Percentiles rank a stretch among this genome's conserved stretches.
These are phyloP conservation scores for Aspergillus cavernicola DNA, from an alignment of 495 filamentous ascomycete species.

Conservation along the genomic window DNA sequence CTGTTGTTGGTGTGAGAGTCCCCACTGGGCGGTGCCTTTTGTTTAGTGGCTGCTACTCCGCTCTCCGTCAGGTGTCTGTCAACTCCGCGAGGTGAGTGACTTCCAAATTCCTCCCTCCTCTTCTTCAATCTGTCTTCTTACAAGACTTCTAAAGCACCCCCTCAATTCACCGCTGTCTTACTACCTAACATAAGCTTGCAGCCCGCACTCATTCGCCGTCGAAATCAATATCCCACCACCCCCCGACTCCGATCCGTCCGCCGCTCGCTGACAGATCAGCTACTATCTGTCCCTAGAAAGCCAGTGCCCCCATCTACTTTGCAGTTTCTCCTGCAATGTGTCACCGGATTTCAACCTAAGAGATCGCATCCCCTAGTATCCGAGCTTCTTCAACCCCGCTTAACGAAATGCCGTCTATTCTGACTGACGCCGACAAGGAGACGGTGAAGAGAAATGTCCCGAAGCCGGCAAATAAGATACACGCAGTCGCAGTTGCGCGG, in stretches of 20 bases:
- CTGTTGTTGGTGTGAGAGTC: background rate
- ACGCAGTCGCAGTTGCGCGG: constrained; percentile 85
- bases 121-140: background rate
- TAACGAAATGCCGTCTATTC: constrained; percentile 74
- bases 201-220: constrained; percentile 12
- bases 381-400: background rate
- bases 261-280: constrained; percentile 12
- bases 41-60: constrained; percentile 14
- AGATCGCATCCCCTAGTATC: background rate
- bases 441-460: constrained; percentile 88
- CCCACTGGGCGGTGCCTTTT: constrained; percentile 11
- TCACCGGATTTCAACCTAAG: constrained; percentile 15
- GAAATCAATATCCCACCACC: background rate
- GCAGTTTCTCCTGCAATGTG: constrained; percentile 34
- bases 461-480: constrained; percentile 91
- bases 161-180: constrained; percentile 13
- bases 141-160: background rate
- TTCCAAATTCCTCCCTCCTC: no score
- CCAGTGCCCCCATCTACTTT: constrained; percentile 8
- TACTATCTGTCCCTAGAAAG: constrained; percentile 14
- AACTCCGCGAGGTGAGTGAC: constrained; percentile 18
- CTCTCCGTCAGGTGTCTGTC: background rate
- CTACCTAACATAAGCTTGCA: constrained; percentile 8
- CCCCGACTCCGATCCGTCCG: constrained; percentile 2
- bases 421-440: constrained; percentile 88